A percentile compares a stretch with the other conserved stretches of the same genome.
These are phyloP conservation scores for Tubosaeta sp. DNA, from an alignment of 768 basidiomycete species.

Conservation along the genomic window DNA sequence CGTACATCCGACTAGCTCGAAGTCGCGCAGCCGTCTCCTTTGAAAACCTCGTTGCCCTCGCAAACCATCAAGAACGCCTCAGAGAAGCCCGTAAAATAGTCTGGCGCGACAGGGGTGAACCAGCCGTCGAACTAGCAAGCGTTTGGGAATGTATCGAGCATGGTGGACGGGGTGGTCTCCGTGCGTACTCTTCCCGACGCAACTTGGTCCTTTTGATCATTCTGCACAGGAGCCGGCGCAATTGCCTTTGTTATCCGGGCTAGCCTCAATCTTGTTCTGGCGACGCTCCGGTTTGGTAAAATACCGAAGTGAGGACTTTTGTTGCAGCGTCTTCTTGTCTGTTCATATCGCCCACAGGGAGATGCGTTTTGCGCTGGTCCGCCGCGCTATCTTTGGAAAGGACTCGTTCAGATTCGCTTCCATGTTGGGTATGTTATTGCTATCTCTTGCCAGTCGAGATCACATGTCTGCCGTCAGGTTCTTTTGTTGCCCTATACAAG, in stretches of 20 bases:
- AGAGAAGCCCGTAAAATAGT: slow-evolving; percentile 73
- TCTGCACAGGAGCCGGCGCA: slow-evolving; percentile 63
- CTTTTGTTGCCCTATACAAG: slow-evolving; percentile 77
- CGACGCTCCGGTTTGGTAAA: slow-evolving; percentile 66
- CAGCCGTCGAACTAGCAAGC: slow-evolving; percentile 60
- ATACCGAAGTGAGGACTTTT: slow-evolving; percentile 53
- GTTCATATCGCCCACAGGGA: slow-evolving; percentile 40
- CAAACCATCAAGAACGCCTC: slow-evolving; percentile 76
- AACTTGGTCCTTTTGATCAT: neutral
- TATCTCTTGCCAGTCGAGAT: neutral
- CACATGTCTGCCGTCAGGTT: slow-evolving; percentile 39
- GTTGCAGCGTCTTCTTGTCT: neutral
- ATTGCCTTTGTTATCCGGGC: slow-evolving; percentile 82
- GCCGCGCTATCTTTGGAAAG: slow-evolving; percentile 77
- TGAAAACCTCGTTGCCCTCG: slow-evolving; percentile 79
- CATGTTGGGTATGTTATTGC: slow-evolving; percentile 62
- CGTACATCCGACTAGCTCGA: slow-evolving; percentile 52
- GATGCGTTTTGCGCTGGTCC: slow-evolving; percentile 60
- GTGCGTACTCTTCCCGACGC: slow-evolving; percentile 42
- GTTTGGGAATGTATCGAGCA: slow-evolving; percentile 67
- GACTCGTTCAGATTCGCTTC: slow-evolving; percentile 84
- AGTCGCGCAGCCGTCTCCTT: slow-evolving; percentile 65
- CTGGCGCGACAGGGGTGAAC: slow-evolving; percentile 77
- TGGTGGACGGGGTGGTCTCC: slow-evolving; percentile 62
- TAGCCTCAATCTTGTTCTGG: slow-evolving; percentile 75